Evolutionary conservation across 2,329 filamentous ascomycete genomes (phyloP), one percentile per base, ranked within the genome.

Genomic region (Ceratocystis smalleyi): DNA sequence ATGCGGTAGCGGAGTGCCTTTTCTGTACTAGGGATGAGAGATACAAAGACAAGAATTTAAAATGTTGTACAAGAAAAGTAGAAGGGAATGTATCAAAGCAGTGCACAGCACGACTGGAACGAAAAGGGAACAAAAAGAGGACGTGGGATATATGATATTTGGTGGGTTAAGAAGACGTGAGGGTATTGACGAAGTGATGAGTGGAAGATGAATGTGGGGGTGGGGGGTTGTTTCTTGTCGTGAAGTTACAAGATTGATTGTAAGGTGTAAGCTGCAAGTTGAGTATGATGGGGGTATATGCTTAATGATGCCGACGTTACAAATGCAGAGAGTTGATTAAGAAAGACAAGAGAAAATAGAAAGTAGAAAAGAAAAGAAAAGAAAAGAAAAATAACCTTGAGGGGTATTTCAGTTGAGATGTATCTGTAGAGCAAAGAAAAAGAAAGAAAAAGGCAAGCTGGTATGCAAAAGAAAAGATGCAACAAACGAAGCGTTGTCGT

Each of bases 21-120:
- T 40, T 10, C 5, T 6, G 54, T 57, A 32, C 8, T 15, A 35
- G 32, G 17, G 15, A 57, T 15, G 15, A 10, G 32, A 57, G 47
- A 27, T 51, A 51, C 47, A 5, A 24, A 51, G 22, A 51, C 15
- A 27, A 24, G 22, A 27, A 51, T 5, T 51, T 10, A 24, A n/a
- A 57, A 30, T 35, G 54, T 30, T 57, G 30, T 57, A 57, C 27
- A 57, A 27, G 10, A 27, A 10, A 43, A 45, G n/a, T 35, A 22
- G 19, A 40, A 40, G 12, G 35, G 35, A 40, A 40, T 40, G 35
- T 40, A 15, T 10, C 35, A 15, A 15, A 40, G 40, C n/a, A n/a
- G 59, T 61, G 30, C 59, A 49, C 59, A 61, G 59, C 59, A 45
- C 59, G 30, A 43, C 59, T 32, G 43, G 22, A 27, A 61, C 43